These are phyloP conservation scores for Xanthoceras sorbifolium DNA, from an alignment of 345 rosid species.

Conservation along the genomic window DNA sequence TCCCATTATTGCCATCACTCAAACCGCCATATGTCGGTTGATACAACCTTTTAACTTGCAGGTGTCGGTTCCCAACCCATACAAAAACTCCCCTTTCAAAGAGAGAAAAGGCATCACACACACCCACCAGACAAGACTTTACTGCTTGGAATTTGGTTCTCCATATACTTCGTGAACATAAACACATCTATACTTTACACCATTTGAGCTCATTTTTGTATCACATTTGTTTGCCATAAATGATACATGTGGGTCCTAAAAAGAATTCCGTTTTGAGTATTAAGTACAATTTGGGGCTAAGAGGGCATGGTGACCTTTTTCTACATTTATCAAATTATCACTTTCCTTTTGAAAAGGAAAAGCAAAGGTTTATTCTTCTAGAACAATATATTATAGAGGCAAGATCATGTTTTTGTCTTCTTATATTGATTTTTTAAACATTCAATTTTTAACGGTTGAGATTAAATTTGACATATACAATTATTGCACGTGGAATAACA, in stretches of 20 bases:
- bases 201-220: constrained; percentile 13
- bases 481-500: too few relatives aligned
- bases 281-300: neutral
- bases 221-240: constrained; percentile 20
- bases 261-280: neutral
- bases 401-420: too few relatives aligned
- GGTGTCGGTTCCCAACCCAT: neutral
- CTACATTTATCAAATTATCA: too few relatives aligned
- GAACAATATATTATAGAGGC: neutral
- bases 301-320: neutral
- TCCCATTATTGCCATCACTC: too few relatives aligned
- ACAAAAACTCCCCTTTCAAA: too few relatives aligned
- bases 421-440: too few relatives aligned
- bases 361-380: constrained; percentile 13
- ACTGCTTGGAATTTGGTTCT: constrained; percentile 21
- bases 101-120: neutral
- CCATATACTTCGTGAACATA: too few relatives aligned
- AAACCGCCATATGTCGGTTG: constrained; percentile 1
- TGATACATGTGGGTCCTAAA: constrained; percentile 21
- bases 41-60: neutral
- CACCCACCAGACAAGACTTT: neutral
- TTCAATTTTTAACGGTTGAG: too few relatives aligned
- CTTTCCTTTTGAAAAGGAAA: neutral
- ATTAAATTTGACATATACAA: too few relatives aligned
- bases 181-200: neutral